Base-by-base conservation (phyloP, 108 stramenopile genomes). In the Nannochloropsis gaditana region DNA sequence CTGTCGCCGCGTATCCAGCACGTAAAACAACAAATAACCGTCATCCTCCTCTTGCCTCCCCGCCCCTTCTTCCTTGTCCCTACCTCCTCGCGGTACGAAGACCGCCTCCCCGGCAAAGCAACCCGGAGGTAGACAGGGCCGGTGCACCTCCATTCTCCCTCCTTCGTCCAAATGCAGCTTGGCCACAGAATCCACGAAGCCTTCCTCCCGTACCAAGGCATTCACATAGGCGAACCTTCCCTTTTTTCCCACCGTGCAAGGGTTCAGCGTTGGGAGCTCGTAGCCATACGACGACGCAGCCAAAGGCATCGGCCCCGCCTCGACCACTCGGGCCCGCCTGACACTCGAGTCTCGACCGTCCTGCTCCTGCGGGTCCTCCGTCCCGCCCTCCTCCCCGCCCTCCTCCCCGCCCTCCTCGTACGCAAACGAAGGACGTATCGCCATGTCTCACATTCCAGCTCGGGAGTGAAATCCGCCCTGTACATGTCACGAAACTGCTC, bases 11-110 rank as follows among this genome's bases (percentile, higher is more conserved):
- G 87, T 44, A 44, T 84, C 84, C 80, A 84, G 9, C 9, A 87
- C 87, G 17, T 82, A 80, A 19, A 83, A 79, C 43, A 87, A 42
- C 59, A 87, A 73, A 45, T 80, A 87, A 42, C 87, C 87, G 42
- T 84, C 84, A 43, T 83, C 87, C 44, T 87, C 87, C 43, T 43
- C 42, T 10, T 79, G 80, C 47, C 45, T 80, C 19, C 79, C 80
- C 42, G 45, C 43, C 43, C 47, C 47, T 42, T 83, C 87, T 31
- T 87, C 87, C 19, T 19, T 17, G 21, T 73, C 83, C 45, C 45
- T 79, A 5, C 79, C 45, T 21, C 80, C 47, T 31, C 45, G 79
- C 21, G 87, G 87, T 44, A 87, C 80, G 15, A 84, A 87, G 2
- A 87, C 80, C 3, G 82, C 43, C 87, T 87, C 87, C 11, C 84